Base-by-base conservation (phyloP, 1,284 basidiomycete genomes). In the Schizophyllum amplum region DNA sequence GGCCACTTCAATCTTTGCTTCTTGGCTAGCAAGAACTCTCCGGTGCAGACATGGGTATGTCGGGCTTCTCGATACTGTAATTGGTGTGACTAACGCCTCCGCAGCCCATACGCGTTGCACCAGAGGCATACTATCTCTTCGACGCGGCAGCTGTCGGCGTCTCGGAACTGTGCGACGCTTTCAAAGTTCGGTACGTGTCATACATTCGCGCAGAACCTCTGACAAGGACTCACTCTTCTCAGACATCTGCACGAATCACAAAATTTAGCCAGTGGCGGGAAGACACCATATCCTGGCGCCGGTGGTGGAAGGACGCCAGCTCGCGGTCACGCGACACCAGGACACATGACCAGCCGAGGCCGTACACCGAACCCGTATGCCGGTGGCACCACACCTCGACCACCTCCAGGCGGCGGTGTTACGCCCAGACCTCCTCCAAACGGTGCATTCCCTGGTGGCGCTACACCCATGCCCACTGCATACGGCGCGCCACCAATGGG, bases 1-100 rank as follows among this genome's bases (percentile, higher is more conserved):
- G 97, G 97, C 0, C 93, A 96, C 71, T 94, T 99, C 75, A 90
- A 85, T 66, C 79, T 99, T 15, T 92, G 89, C 66, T 99, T 99
- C 81, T 79, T 98, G 66, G 89, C 92, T 23, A 94, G 92, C 70
- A 93, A 93, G 69, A 90, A 88, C 64, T 84, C 92, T 4, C 82
- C 85, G n/a, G 90, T 96, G 55, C 90, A 94, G 68, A 92, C 86
- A 57, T 97, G 93, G 94, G 93, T 93, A 73, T 59, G 77, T 65
- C n/a, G n/a, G n/a, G n/a, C 1, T 47, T 22, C 24, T 17, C 24
- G 27, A 52, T 54, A 49, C 59, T 25, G 27, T 24, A 22, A 53
- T 52, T 59, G 42, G 62, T 61, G 26, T 52, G 59, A 57, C 60
- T 54, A 51, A 33, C 33, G 17, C 50, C 58, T 49, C 17, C 54